Conservation (phyloP, 1,139 yeast species). For the Kurtzmaniella quercitrusa region DNA sequence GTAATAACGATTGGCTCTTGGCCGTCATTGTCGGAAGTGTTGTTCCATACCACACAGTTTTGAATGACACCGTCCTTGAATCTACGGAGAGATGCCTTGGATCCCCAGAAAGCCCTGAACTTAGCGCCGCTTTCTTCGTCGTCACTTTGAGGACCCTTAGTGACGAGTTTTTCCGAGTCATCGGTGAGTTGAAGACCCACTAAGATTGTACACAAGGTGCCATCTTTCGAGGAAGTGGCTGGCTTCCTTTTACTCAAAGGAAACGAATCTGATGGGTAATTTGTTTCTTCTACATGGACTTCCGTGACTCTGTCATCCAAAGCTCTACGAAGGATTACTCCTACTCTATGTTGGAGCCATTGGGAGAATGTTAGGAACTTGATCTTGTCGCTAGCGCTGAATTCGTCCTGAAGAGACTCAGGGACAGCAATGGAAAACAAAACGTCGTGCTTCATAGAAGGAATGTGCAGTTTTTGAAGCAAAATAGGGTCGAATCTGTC, state of each 20-base stretch:
- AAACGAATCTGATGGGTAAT: conserved; percentile 20
- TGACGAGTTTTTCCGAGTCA: conserved; percentile 74
- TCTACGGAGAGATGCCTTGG: conserved; percentile 77
- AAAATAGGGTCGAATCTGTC: conserved; percentile 89
- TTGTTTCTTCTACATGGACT: conserved; percentile 35
- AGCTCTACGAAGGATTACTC: conserved; percentile 57
- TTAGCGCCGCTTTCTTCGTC: conserved; percentile 52
- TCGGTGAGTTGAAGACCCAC: conserved; percentile 70
- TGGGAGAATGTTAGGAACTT: conserved; percentile 68
- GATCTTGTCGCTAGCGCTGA: conserved; percentile 71
- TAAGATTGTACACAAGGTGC: conserved; percentile 7
- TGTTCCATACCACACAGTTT: conserved; percentile 85
- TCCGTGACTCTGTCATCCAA: conserved; percentile 60
- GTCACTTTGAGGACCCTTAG: conserved; percentile 77
- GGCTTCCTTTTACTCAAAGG: conserved; percentile 59
- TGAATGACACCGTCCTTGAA: conserved; percentile 87
- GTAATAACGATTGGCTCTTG: conserved; percentile 60
- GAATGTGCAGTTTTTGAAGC: conserved; percentile 54
- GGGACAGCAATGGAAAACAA: conserved; percentile 48
- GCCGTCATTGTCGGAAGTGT: conserved; percentile 30
- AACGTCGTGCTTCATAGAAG: conserved; percentile 63
- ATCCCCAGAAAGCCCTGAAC: conserved; percentile 89
- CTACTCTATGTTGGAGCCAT: conserved; percentile 56
- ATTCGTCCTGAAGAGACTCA: conserved; percentile 36
- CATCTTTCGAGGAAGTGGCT: conserved; percentile 39